Percentiles rank a stretch among this genome's conserved stretches.
Conservation (phyloP, 257 asterid genomes). For the Scutellaria galericulata region DNA sequence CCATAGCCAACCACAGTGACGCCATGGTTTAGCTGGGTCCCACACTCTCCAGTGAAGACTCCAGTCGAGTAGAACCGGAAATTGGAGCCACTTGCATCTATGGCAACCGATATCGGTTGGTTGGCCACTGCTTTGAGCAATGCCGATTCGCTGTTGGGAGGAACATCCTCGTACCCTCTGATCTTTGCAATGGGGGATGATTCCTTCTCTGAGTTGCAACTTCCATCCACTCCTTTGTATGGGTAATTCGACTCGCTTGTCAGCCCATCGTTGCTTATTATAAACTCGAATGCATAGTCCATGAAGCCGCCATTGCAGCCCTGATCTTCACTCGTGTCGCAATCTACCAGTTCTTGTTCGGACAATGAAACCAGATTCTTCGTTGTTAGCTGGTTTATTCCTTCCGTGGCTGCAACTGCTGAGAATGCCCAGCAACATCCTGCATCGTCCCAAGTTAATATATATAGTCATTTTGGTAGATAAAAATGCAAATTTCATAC, state of each 20-base stretch:
- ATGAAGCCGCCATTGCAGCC: slow-evolving; percentile 46
- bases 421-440: slow-evolving; percentile 52
- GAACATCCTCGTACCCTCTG: slow-evolving; percentile 45
- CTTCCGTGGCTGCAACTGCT: slow-evolving; percentile 49
- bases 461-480: too few species aligned
- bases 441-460: not conserved
- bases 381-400: slow-evolving; percentile 39
- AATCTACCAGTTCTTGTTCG: slow-evolving; percentile 46
- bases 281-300: slow-evolving; percentile 42
- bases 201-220: slow-evolving; percentile 43
- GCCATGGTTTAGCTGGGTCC: slow-evolving; percentile 45
- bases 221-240: slow-evolving; percentile 35
- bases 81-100: slow-evolving; percentile 43
- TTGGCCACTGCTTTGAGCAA: slow-evolving; percentile 42
- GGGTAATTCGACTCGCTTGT: slow-evolving; percentile 46
- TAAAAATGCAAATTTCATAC: too few species aligned
- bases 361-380: slow-evolving; percentile 36
- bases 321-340: slow-evolving; percentile 37
- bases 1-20: slow-evolving; percentile 51
- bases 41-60: slow-evolving; percentile 47
- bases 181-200: slow-evolving; percentile 38
- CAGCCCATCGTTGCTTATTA: slow-evolving; percentile 40
- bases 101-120: slow-evolving; percentile 50
- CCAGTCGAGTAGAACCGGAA: slow-evolving; percentile 49
- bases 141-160: slow-evolving; percentile 41